A percentile compares a stretch with the other conserved stretches of the same genome.
phyloP scores from a whole-genome alignment of 176 grass and related monocot genomes.

The Carex pumila region DNA sequence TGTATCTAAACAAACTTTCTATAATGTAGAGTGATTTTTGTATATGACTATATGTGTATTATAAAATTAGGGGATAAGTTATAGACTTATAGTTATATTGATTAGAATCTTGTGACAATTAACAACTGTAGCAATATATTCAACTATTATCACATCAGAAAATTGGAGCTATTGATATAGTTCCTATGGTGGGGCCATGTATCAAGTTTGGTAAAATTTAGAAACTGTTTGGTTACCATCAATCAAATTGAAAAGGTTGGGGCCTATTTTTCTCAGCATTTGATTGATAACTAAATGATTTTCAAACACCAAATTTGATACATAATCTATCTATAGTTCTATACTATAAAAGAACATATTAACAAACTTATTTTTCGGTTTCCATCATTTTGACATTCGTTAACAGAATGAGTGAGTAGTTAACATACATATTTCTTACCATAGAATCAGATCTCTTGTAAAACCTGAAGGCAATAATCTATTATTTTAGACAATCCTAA shows the following conservation, averaged over 20 bases:
- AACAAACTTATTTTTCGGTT: not conserved
- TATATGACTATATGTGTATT: not conserved
- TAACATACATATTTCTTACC: not conserved
- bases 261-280: not conserved
- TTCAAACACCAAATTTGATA: not conserved
- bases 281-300: not conserved
- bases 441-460: not conserved
- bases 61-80: not conserved
- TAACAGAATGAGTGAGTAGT: not conserved
- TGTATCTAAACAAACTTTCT: not conserved
- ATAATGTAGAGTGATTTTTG: not conserved
- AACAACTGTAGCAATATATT: not conserved
- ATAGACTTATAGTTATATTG: not conserved
- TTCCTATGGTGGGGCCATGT: not conserved
- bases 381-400: not conserved
- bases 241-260: not conserved
- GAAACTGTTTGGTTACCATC: not conserved
- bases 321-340: not conserved
- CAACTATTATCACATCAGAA: not conserved
- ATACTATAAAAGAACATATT: not conserved
- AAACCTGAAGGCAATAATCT: not conserved
- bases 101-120: not conserved
- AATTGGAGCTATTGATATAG: not conserved
- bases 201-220: not conserved
- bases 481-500: not conserved